Conservation (phyloP, 73 alveolate species). For the Paramecium bursaria region DNA sequence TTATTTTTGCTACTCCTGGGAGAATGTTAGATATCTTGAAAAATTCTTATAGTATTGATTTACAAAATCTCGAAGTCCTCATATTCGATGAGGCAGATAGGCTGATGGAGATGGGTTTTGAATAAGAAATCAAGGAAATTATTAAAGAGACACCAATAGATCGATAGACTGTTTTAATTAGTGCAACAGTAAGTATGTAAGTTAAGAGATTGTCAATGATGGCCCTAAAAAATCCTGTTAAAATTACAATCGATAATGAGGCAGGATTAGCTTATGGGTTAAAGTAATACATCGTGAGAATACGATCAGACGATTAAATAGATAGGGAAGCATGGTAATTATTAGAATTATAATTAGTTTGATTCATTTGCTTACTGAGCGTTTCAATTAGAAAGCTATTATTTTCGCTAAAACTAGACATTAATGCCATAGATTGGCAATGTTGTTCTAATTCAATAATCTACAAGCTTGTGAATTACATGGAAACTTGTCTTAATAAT, state of each 20-base stretch:
- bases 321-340: conserved; percentile 65
- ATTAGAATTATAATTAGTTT: conserved; percentile 1
- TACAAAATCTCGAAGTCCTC: conserved; percentile 86
- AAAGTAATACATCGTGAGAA: conserved; percentile 46
- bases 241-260: conserved; percentile 77
- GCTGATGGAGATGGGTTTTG: conserved; percentile 96
- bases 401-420: conserved; percentile 92
- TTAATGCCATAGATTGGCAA: conserved; percentile 90
- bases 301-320: conserved; percentile 27
- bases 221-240: conserved; percentile 88
- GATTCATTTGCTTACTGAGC: conserved; percentile 71
- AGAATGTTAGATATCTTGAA: conserved; percentile 86
- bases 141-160: conserved; percentile 82
- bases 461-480: conserved; percentile 90
- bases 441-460: conserved; percentile 82
- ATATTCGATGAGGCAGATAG: conserved; percentile 99
- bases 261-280: conserved; percentile 62
- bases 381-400: conserved; percentile 84
- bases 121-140: conserved; percentile 87
- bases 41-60: conserved; percentile 56
- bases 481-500: conserved; percentile 88
- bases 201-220: conserved; percentile 87
- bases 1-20: conserved; percentile 97
- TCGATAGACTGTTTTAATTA: conserved; percentile 95
- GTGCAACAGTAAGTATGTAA: conserved; percentile 97